These are phyloP conservation scores for Coprinopsis sp. DNA, from an alignment of 768 basidiomycete species.

Conservation along the genomic window DNA sequence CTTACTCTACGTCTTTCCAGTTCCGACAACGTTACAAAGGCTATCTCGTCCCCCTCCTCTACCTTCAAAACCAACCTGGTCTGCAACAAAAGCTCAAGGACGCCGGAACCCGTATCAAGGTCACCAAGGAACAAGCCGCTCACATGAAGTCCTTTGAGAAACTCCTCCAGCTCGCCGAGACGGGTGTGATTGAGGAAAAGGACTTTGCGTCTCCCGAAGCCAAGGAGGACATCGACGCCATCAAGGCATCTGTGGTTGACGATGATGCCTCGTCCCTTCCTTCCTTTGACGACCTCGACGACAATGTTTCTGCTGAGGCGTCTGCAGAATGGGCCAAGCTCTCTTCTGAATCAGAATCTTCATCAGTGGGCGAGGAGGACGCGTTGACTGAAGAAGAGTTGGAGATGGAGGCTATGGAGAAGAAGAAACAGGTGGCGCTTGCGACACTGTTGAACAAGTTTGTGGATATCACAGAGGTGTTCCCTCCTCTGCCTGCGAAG, in stretches of 20 bases:
- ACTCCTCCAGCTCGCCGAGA: constrained; percentile 37
- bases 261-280: too few relatives aligned
- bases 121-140: constrained; percentile 35
- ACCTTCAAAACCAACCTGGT: constrained; percentile 29
- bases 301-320: too few relatives aligned
- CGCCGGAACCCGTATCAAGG: constrained; percentile 43
- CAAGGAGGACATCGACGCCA: constrained; percentile 3
- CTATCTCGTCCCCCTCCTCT: constrained; percentile 57
- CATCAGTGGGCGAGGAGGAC: too few relatives aligned
- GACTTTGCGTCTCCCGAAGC: constrained; percentile 5
- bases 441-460: constrained; percentile 49
- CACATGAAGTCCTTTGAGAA: constrained; percentile 25
- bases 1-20: constrained; percentile 29
- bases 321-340: too few relatives aligned
- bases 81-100: constrained; percentile 36
- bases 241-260: constrained; percentile 11
- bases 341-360: too few relatives aligned
- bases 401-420: background rate
- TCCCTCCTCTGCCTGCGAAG: constrained; percentile 81
- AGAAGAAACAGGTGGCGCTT: constrained; percentile 8
- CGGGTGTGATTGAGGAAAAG: constrained; percentile 8
- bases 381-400: constrained; percentile 14
- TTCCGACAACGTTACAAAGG: constrained; percentile 75
- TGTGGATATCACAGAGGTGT: constrained; percentile 64
- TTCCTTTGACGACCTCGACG: too few relatives aligned